Percentiles rank a stretch among this genome's conserved stretches.
Conservation (phyloP, 176 grass and related monocot species). For the Phyllostachys edulis region DNA sequence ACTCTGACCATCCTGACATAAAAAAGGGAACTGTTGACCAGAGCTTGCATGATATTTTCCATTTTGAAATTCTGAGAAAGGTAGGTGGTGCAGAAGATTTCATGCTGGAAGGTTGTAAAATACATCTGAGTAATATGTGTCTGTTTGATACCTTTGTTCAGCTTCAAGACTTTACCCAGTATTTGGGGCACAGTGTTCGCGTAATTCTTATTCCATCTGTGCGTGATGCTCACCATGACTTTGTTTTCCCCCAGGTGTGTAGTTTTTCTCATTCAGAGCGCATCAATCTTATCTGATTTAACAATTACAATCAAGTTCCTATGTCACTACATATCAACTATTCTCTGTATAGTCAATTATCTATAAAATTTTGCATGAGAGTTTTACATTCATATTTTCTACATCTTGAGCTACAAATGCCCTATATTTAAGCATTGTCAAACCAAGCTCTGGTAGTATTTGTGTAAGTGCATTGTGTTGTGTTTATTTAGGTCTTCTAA, state of each 20-base stretch:
- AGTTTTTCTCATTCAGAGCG: background rate
- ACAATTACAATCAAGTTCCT: conserved; percentile 18
- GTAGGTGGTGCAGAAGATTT: conserved; percentile 35
- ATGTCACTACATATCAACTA: background rate
- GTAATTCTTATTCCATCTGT: conserved; percentile 78
- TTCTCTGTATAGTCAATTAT: background rate
- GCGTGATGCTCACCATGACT: conserved; percentile 93
- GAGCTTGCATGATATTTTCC: conserved; percentile 79
- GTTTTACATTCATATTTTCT: background rate
- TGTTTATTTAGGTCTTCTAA: background rate
- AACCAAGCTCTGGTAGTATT: conserved; percentile 1
- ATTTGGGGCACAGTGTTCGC: conserved; percentile 64
- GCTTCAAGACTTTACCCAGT: conserved; percentile 78
- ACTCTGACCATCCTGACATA: conserved; percentile 91
- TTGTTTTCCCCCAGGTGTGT: conserved; percentile 91
- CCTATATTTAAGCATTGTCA: background rate
- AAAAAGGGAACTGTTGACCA: conserved; percentile 74
- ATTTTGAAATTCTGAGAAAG: conserved; percentile 78
- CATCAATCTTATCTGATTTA: background rate
- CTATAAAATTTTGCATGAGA: conserved; percentile 5
- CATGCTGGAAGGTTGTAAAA: conserved; percentile 26
- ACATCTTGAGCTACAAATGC: background rate
- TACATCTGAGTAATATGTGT: background rate
- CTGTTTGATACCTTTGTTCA: conserved; percentile 44
- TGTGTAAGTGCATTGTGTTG: conserved; percentile 1